phyloP scores from a whole-genome alignment of 257 asterid genomes.

The Scutellaria baicalensis region DNA sequence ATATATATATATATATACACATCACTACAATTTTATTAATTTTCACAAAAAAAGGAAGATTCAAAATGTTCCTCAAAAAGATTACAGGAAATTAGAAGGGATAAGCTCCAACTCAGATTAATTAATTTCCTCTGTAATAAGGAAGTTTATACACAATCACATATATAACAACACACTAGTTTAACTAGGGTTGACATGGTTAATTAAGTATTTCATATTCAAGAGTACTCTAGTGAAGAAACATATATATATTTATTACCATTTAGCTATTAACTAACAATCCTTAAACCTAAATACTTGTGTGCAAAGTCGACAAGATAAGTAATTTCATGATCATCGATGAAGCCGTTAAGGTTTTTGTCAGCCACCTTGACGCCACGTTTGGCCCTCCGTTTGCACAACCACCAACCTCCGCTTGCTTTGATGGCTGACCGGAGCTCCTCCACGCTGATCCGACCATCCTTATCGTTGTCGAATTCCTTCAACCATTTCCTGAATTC shows the following conservation, averaged over 20 bases:
- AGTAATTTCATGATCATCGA: slow-evolving; percentile 2
- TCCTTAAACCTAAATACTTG: background rate
- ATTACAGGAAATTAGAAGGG: too few species aligned
- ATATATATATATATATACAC: too few species aligned
- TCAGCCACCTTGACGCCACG: background rate
- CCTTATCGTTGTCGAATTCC: background rate
- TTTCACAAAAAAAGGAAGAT: too few species aligned
- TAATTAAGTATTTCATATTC: background rate
- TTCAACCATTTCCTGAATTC: background rate
- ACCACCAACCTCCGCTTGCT: slow-evolving; percentile 6
- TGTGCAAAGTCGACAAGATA: slow-evolving; percentile 2
- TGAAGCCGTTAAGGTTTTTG: background rate
- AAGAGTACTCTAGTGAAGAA: background rate
- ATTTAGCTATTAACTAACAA: too few species aligned
- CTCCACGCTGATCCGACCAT: slow-evolving; percentile 3
- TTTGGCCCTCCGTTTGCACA: background rate
- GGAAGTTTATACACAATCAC: background rate
- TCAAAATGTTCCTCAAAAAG: too few species aligned
- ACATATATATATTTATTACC: too few species aligned
- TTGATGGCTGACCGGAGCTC: slow-evolving; percentile 9
- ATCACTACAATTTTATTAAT: too few species aligned
- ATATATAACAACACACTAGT: background rate
- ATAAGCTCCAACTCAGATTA: too few species aligned
- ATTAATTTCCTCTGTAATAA: too few species aligned
- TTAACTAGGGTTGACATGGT: background rate